Base-by-base conservation (phyloP, 1,284 basidiomycete genomes). In the Leccinum angustisporum region DNA sequence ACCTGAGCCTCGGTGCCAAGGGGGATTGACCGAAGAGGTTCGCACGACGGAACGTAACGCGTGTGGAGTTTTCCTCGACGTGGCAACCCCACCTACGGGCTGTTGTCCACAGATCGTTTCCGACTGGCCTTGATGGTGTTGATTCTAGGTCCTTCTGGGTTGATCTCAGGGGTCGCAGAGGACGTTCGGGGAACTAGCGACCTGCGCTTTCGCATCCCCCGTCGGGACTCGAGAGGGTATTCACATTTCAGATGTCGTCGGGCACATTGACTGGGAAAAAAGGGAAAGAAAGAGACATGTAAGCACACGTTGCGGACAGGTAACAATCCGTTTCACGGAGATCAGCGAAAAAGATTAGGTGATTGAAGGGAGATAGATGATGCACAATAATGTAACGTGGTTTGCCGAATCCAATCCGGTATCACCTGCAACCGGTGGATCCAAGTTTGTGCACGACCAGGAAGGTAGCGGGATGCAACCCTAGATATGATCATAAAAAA, bases 141-240 rank as follows among this genome's bases (percentile, higher is more conserved):
- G 31, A 66, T 61, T 62, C 68, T 64, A 21, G 68, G 56, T 31
- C 73, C 60, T 4, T 65, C 70, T 56, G 61, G 5, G 54, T 62
- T 72, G 53, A 58, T 60, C 14, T 75, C 74, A 51, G 73, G 69
- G 5, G 63, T 51, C 4, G 69, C 27, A n/a, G 71, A 75, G 4
- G 67, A 66, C 21, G 64, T 65, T 25, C 72, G 71, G 16, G 72
- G 71, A 51, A 75, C 50, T 30, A 76, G 68, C 71, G 70, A 75
- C 75, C 69, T 53, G 70, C 83, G 84, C 75, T 82, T 86, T 56
- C 83, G 77, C 78, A 84, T 82, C 18, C 87, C 85, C 16, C 86
- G 78, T 50, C 83, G 76, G 61, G 83, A 85, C 70, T 86, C 84
- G 7, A 76, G 72, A 4, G 86, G 86, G 63, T 85, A 87, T 65